Evolutionary conservation across 228 moss, liverwort and hornwort species (phyloP), one percentile per base, ranked within the genome.

Genomic region (Sphagnum magellanicum): DNA sequence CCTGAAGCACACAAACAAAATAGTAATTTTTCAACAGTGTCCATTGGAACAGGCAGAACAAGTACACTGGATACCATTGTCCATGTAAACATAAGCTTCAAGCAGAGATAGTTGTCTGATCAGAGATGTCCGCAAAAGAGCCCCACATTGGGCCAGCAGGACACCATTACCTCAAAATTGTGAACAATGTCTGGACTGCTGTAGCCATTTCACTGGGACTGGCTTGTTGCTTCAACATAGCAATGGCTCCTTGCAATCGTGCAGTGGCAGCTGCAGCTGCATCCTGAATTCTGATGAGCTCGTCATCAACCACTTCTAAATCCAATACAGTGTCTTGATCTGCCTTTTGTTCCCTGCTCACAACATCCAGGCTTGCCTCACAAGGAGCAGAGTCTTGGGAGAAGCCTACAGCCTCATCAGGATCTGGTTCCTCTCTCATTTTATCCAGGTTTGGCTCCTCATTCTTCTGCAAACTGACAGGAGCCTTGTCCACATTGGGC

Each of bases 241-340:
- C 13, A 6, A 89, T 52, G 52, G 86, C 89, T 61, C 57, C 73
- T 64, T 77, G 76, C 71, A 89, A 68, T 15, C 83, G 86, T 61
- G 53, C 52, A 49, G 50, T 66, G 16, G 72, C 74, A 59, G 81
- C 77, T 57, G 51, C 63, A 11, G 81, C 17, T 46, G 71, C 64
- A 50, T 74, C 74, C 16, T 83, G 75, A 60, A 89, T 83, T 55
- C 76, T 73, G 63, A 48, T 4, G 32, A 89, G 74, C 67, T 79
- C 86, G 11, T 72, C 78, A 58, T 72, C 50, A 58, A 72, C 69
- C 3, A 51, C 50, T 50, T 12, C 64, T 63, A 74, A 15, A 53
- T 79, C 64, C 63, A 74, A 12, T 5, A 5, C n/a, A 67, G 78
- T 72, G 66, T 79, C 77, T 16, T 77, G 77, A 63, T 74, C 88